Evolutionary conservation across 2,329 filamentous ascomycete species (phyloP), one percentile per base, ranked within the genome.

Genomic region (Ceratocystiopsis minuta): DNA sequence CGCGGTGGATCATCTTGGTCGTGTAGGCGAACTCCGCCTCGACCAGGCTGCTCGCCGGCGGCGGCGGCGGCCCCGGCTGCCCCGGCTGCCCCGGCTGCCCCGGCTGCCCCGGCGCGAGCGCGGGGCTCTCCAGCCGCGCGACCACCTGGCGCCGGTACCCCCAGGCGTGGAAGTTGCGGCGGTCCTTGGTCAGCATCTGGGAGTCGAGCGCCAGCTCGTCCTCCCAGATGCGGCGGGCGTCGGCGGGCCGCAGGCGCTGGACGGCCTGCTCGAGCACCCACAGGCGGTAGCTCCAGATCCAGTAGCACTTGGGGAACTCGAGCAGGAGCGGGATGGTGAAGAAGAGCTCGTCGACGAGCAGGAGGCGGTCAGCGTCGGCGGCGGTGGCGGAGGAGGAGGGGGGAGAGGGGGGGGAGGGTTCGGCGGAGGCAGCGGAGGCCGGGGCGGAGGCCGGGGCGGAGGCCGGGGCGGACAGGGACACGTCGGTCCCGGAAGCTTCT

Each of bases 91-190:
- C n/a, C n/a, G n/a, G n/a, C 24, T 31, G 24, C 24, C 24, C 24
- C 24, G n/a, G n/a, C n/a, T n/a, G 20, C 20, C 4, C 20, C 20
- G 20, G 20, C 24, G 7, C 24, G 6, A 77, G 57, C 14, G 52
- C 57, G 1, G 60, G 36, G 43, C 70, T 72, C 57, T 94, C 84
- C 2, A 96, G 67, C 44, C 76, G 71, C n/a, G 68, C 62, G 3
- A 95, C 77, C 6, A 95, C 77, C 42, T 75, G 72, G 38, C 86
- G 75, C 41, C 90, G 70, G 57, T 98, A 98, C 36, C 80, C 78
- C 90, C 90, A 98, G 31, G 88, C 90, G 56, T 96, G 90, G 55
- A 95, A 98, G 56, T 98, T 98, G 40, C 90, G 75, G 48, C 72
- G 79, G 59, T 98, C 90, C 41, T 78, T 74, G 44, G 67, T 72